Evolutionary conservation across 768 basidiomycete genomes (phyloP), one percentile per base, ranked within the genome.

Genomic region (Calocybe gangraenosa): DNA sequence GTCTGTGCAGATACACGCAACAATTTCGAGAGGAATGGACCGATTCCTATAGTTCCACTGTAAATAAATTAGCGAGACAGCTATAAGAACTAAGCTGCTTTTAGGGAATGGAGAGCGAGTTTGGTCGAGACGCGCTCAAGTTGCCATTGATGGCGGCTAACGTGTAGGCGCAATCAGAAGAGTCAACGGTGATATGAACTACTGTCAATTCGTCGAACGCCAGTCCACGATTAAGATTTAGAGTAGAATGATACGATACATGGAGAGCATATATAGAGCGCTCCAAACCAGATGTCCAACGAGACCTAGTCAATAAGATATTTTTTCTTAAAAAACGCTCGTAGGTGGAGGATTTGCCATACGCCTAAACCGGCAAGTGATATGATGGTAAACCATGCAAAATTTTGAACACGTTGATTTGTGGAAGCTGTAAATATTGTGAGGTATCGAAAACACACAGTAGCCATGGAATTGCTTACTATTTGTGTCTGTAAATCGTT

Each of bases 291-390:
- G 5, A 37, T 33, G 10, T 20, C 19, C 6, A 15, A 22, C 13
- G 20, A 19, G 11, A n/a, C 32, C 68, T 67, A 87, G 59, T 93
- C 91, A 58, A 93, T 93, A 59, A 93, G 82, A 67, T 93, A 92
- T 68, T 93, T 96, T 59, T 87, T 79, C 71, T 91, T 93, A 81
- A 98, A 97, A 81, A 88, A 98, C 5, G 92, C 79, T 37, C 93
- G 82, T 11, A 99, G 72, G 60, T 98, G 95, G 61, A 96, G 68
- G 36, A 99, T 88, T 69, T 97, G 93, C 96, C 95, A 99, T 35
- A 76, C 77, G 6, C 96, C 94, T 30, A 97, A 73, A 20, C 72
- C 79, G 23, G 92, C 62, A 36, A 97, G 78, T 7, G 87, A 81
- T 37, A 84, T 17, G 49, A 96, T 75, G 10, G 92, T 87, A 63